Evolutionary conservation across 73 alveolate species (phyloP), one percentile per base, ranked within the genome.

Genomic region (Chromera velia): DNA sequence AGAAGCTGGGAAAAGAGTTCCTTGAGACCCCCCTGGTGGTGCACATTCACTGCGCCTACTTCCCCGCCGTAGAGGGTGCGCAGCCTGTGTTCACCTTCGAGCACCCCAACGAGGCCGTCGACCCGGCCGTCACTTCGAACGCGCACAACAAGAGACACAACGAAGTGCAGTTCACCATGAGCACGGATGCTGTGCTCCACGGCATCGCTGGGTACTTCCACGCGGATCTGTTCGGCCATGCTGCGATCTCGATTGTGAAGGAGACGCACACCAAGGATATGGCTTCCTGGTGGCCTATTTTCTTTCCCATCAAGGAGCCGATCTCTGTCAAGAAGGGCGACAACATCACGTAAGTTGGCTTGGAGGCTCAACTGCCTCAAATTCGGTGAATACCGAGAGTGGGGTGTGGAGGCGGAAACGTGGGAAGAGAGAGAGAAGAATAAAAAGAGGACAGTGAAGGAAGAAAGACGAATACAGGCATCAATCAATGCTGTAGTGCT

Each of bases 221-320:
- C 33, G 82, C 96, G 4, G 76, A 74, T 49, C 82, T 91, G 1
- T 89, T 87, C 86, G 70, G 74, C 71, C 89, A 92, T 0, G 84
- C 91, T 9, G 46, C 73, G 68, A 34, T 91, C 7, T 84, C 94
- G 26, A 92, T 88, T 22, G 85, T 81, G 34, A 96, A 96, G 32
- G 90, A 81, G 40, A 66, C 76, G 24, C 89, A 92, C 45, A 86
- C 96, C 33, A 87, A 91, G 34, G 85, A 82, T 29, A 92, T 89
- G 95, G 79, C 75, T 33, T 89, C 96, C 29, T 92, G 98, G 98
- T 92, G 91, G 84, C 98, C 98, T 26, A 91, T 92, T 73, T 92
- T 87, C 79, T 92, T 92, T 89, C 98, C 98, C 19, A 84, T 90
- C 7, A 77, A 78, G 76, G 87, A 87, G 73, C 96, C 96, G 28